A percentile compares a stretch with the other conserved stretches of the same genome.
phyloP scores from a whole-genome alignment of 306 rosid genomes.

The Chamaecrista fasciculata region DNA sequence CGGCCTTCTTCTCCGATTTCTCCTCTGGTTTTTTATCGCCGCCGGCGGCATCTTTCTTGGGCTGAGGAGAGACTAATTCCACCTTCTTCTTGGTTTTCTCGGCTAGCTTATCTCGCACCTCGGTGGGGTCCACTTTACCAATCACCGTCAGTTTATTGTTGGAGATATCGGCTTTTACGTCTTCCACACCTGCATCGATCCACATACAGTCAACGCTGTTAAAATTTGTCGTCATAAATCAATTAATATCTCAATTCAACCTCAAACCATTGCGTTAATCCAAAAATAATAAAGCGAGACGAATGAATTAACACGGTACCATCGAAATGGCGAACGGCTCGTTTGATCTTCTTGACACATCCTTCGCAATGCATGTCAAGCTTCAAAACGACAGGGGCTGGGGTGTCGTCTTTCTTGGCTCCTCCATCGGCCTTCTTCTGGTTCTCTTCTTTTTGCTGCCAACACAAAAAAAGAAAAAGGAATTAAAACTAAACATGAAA shows the following conservation, averaged over 20 bases:
- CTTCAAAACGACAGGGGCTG: constrained; percentile 49
- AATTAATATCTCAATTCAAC: not conserved
- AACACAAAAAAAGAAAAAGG: not conserved
- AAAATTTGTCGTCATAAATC: no score
- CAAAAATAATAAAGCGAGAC: not conserved
- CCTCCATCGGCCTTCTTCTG: constrained; percentile 60
- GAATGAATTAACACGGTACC: constrained; percentile 35
- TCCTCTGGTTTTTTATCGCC: constrained; percentile 44
- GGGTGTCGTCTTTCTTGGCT: constrained; percentile 47
- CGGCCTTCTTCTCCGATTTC: constrained; percentile 35
- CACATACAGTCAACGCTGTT: no score
- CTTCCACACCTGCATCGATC: constrained; percentile 58
- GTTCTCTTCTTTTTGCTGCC: constrained; percentile 49
- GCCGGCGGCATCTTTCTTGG: constrained; percentile 57
- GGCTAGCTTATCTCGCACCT: constrained; percentile 48
- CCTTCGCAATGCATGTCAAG: constrained; percentile 89
- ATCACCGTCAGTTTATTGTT: constrained; percentile 60
- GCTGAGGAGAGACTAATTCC: constrained; percentile 63
- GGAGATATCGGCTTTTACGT: constrained; percentile 51
- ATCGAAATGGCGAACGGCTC: constrained; percentile 43
- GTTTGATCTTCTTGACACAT: constrained; percentile 68
- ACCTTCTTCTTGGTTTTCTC: constrained; percentile 68
- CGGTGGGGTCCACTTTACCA: constrained; percentile 60
- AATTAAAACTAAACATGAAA: not conserved
- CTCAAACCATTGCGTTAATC: no score